phyloP scores from a whole-genome alignment of 2,329 filamentous ascomycete genomes.

The Furcasterigmium furcatum region DNA sequence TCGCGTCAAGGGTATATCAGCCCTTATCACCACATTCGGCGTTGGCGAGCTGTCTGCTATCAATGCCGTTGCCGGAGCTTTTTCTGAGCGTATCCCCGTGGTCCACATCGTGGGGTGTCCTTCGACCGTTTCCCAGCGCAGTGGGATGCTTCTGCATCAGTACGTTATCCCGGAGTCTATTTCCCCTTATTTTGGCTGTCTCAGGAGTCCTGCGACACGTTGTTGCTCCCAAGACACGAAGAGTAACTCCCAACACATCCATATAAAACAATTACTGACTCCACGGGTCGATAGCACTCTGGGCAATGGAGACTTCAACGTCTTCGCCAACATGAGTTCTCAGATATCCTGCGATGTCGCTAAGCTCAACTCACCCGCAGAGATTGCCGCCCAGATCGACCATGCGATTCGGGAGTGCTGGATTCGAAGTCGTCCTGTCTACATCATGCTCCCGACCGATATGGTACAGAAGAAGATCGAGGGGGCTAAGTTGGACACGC shows the following conservation, averaged over 20 bases:
- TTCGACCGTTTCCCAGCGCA: slow-evolving; percentile 42
- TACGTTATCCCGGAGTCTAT: too few relatives aligned
- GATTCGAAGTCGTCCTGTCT: slow-evolving; percentile 72
- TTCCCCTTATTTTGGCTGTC: too few relatives aligned
- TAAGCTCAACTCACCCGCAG: slow-evolving; percentile 65
- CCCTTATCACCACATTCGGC: slow-evolving; percentile 73
- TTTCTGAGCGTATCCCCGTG: slow-evolving; percentile 68
- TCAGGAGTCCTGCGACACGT: too few relatives aligned
- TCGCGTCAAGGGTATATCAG: slow-evolving; percentile 66
- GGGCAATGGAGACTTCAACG: slow-evolving; percentile 76
- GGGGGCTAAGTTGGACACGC: slow-evolving; percentile 65
- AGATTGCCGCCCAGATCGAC: slow-evolving; percentile 75
- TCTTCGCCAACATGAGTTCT: slow-evolving; percentile 76
- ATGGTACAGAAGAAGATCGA: slow-evolving; percentile 76
- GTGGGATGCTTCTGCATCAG: slow-evolving; percentile 57
- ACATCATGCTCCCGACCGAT: slow-evolving; percentile 80
- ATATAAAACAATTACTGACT: too few relatives aligned
- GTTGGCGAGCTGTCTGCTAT: slow-evolving; percentile 72
- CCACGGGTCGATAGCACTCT: too few relatives aligned
- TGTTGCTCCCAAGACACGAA: too few relatives aligned
- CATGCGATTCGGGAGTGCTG: slow-evolving; percentile 73
- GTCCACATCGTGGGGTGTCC: slow-evolving; percentile 63
- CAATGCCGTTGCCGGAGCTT: slow-evolving; percentile 72
- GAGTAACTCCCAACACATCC: too few relatives aligned
- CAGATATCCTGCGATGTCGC: slow-evolving; percentile 69